Evolutionary conservation across 805 yeast genomes (phyloP).

Genomic region (Hanseniaspora singularis): DNA sequence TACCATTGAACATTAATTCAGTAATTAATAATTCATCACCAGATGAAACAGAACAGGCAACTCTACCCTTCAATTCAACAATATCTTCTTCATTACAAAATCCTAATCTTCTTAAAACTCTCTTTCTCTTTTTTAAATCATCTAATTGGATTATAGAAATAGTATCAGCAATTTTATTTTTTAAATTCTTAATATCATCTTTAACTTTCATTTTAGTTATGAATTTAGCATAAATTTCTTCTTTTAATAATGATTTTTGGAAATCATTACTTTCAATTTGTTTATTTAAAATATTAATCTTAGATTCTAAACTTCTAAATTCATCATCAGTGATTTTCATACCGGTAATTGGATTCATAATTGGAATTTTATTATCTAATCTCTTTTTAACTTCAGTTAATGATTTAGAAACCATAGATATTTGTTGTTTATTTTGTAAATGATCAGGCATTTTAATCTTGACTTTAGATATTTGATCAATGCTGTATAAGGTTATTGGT

Average conservation of each 20-base stretch:
- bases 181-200: slow-evolving; percentile 45
- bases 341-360: slow-evolving; percentile 77
- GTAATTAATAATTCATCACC: slow-evolving; percentile 78
- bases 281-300: slow-evolving; percentile 70
- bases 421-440: slow-evolving; percentile 48
- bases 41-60: slow-evolving; percentile 89
- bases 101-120: slow-evolving; percentile 84
- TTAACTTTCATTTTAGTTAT: slow-evolving; percentile 51
- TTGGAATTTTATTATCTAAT: slow-evolving; percentile 84
- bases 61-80: slow-evolving; percentile 92
- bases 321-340: slow-evolving; percentile 85
- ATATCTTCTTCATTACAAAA: slow-evolving; percentile 79
- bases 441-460: slow-evolving; percentile 72
- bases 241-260: slow-evolving; percentile 46
- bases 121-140: slow-evolving; percentile 81
- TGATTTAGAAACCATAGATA: slow-evolving; percentile 54
- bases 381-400: slow-evolving; percentile 68
- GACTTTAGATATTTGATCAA: slow-evolving; percentile 63
- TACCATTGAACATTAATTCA: slow-evolving; percentile 89
- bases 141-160: slow-evolving; percentile 88
- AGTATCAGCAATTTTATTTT: slow-evolving; percentile 63
- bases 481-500: slow-evolving; percentile 73
- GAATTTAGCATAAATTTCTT: slow-evolving; percentile 53
- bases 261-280: slow-evolving; percentile 62
- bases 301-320: slow-evolving; percentile 57